Conservation (phyloP, 179 eudicot genomes). For the Amaranthus tricolor region DNA sequence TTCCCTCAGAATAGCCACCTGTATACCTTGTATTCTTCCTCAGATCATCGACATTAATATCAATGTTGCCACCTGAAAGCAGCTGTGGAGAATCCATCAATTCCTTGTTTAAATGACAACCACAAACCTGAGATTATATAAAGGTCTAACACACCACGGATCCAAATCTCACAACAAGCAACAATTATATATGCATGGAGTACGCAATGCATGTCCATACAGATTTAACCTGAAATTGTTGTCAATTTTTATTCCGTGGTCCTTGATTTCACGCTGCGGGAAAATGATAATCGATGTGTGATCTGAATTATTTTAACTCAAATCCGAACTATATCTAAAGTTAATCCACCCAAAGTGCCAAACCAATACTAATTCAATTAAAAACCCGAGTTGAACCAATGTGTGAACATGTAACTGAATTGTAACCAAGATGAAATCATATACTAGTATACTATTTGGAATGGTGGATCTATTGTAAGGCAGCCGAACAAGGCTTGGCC, state of each 20-base stretch:
- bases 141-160: neutral
- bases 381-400: too few relatives aligned
- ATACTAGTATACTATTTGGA: too few relatives aligned
- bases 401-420: too few relatives aligned
- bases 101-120: neutral
- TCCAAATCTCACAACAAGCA: neutral
- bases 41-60: conserved; percentile 86
- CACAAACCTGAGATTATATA: neutral
- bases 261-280: neutral
- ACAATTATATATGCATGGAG: neutral
- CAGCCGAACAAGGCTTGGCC: too few relatives aligned
- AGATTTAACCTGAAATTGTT: neutral
- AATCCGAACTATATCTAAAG: too few relatives aligned
- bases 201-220: neutral
- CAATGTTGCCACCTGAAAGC: conserved; percentile 92
- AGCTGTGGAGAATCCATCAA: conserved; percentile 44
- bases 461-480: too few relatives aligned
- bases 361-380: too few relatives aligned
- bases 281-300: neutral
- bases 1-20: conserved; percentile 91
- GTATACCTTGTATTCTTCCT: conserved; percentile 75
- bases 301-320: too few relatives aligned
- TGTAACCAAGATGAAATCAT: too few relatives aligned
- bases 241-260: neutral
- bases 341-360: too few relatives aligned